A percentile compares a stretch with the other conserved stretches of the same genome.
Conservation (phyloP, 73 alveolate species). For the Uronychia setigera region DNA sequence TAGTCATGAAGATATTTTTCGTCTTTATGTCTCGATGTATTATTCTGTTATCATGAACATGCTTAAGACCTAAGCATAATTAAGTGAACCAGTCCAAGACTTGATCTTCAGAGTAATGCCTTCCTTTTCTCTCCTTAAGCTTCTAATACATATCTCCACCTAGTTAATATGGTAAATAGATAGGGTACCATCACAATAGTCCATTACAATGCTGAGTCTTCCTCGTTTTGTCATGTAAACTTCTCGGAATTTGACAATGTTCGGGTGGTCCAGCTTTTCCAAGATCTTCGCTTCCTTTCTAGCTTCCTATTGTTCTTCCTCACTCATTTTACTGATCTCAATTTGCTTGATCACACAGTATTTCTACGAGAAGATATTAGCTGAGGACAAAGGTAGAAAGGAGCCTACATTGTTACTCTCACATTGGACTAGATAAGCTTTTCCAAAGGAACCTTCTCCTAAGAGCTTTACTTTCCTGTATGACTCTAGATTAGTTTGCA, state of each 20-base stretch:
- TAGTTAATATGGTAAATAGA: constrained; percentile 45
- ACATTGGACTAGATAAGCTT: constrained; percentile 90
- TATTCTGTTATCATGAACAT: constrained; percentile 55
- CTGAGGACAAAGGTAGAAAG: no score
- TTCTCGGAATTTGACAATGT: constrained; percentile 84
- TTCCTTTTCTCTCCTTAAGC: constrained; percentile 24
- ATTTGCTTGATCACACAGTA: constrained; percentile 67
- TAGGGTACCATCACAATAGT: constrained; percentile 63
- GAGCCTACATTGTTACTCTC: constrained; percentile 58
- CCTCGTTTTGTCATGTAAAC: constrained; percentile 69
- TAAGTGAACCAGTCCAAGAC: constrained; percentile 34
- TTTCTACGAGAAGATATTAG: constrained; percentile 6
- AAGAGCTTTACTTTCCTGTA: constrained; percentile 81
- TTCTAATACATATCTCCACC: constrained; percentile 47
- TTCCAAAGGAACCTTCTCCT: constrained; percentile 97
- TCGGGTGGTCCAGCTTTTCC: constrained; percentile 84
- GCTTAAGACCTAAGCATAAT: constrained; percentile 15
- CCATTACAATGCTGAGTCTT: constrained; percentile 59
- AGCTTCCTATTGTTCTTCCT: constrained; percentile 73
- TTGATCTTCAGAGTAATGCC: constrained; percentile 30
- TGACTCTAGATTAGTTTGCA: constrained; percentile 38
- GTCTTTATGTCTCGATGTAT: constrained; percentile 76
- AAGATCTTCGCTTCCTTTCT: constrained; percentile 78
- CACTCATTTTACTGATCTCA: constrained; percentile 66
- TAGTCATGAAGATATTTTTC: constrained; percentile 72